Conservation (phyloP, 768 basidiomycete species). For the Gelatoporia subvermispora region DNA sequence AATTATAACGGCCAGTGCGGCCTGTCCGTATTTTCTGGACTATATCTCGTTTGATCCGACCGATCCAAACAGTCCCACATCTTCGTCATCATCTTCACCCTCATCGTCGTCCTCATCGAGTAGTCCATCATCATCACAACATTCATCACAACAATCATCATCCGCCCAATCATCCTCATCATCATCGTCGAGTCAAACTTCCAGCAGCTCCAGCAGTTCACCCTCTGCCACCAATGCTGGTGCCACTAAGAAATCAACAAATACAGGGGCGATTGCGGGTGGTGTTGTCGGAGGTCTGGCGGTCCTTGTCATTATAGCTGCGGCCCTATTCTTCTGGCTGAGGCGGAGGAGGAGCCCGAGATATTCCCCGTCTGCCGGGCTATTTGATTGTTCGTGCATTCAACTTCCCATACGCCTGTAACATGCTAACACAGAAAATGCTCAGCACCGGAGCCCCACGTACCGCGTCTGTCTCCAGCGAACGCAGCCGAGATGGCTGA, state of each 20-base stretch:
- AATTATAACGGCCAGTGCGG: too few species aligned
- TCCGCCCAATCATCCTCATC: too few species aligned
- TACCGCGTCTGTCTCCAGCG: too few species aligned
- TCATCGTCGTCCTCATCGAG: slow-evolving; percentile 14
- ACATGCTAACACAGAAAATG: too few species aligned
- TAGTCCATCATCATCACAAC: slow-evolving; percentile 24
- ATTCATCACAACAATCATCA: too few species aligned
- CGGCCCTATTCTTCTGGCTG: not conserved
- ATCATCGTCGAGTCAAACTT: too few species aligned
- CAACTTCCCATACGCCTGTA: too few species aligned
- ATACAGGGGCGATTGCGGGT: not conserved
- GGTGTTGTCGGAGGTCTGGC: not conserved
- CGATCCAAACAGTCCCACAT: slow-evolving; percentile 17
- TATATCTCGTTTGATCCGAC: slow-evolving; percentile 1
- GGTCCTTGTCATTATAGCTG: not conserved
- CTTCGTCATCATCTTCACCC: slow-evolving; percentile 30
- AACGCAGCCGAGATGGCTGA: too few species aligned
- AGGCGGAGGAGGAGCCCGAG: not conserved
- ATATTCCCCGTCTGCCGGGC: not conserved
- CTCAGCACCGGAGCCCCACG: too few species aligned
- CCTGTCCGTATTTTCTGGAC: too few species aligned
- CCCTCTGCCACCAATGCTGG: not conserved
- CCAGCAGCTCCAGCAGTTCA: not conserved
- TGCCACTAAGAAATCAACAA: not conserved
- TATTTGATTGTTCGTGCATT: too few species aligned